phyloP scores from a whole-genome alignment of 1,284 basidiomycete species.

The Phylloboletellus chloephorus region DNA sequence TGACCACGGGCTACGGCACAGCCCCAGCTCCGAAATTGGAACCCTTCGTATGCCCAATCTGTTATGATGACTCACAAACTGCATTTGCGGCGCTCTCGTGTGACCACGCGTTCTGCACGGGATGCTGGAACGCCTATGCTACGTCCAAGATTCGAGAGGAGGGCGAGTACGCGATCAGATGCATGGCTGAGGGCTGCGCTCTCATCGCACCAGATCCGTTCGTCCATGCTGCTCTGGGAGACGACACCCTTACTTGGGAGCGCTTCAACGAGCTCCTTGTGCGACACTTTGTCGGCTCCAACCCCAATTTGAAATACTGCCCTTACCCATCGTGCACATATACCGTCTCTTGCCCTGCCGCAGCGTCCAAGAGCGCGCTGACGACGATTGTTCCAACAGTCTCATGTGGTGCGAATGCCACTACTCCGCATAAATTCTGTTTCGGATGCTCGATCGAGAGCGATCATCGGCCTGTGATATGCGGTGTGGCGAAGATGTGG shows the following conservation, averaged over 20 bases:
- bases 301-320: constrained; percentile 85
- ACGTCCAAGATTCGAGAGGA: constrained; percentile 86
- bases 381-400: constrained; percentile 86
- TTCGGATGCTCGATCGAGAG: constrained; percentile 84
- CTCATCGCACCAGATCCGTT: constrained; percentile 69
- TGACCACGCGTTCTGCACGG: constrained; percentile 77
- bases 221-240: constrained; percentile 36
- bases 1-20: constrained; percentile 12
- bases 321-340: constrained; percentile 82
- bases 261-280: constrained; percentile 87
- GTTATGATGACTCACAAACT: constrained; percentile 75
- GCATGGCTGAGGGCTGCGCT: constrained; percentile 90
- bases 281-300: constrained; percentile 87
- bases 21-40: constrained; percentile 32
- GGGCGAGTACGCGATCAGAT: constrained; percentile 83
- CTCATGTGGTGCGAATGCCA: constrained; percentile 60
- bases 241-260: constrained; percentile 44
- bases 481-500: constrained; percentile 88
- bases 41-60: constrained; percentile 83
- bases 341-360: constrained; percentile 82
- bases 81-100: constrained; percentile 66
- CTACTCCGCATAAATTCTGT: constrained; percentile 69
- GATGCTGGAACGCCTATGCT: constrained; percentile 86
- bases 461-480: constrained; percentile 91
- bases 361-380: constrained; percentile 69